Evolutionary conservation across 768 basidiomycete species (phyloP).

Genomic region (Multifurca ochricompacta): DNA sequence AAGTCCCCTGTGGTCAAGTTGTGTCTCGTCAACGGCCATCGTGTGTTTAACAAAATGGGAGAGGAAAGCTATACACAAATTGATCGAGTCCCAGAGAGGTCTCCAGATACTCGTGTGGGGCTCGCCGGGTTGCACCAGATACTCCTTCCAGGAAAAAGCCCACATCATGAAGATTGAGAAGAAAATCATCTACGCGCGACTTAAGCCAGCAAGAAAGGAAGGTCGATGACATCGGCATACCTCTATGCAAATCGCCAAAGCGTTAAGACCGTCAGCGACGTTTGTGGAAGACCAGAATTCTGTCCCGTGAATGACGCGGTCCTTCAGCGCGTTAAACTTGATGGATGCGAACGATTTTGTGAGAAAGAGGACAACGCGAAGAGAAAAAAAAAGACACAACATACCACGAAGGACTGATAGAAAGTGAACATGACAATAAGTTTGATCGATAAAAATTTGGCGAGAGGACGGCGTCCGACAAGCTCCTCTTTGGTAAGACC

Average conservation of each 20-base stretch:
- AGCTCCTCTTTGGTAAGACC: slow-evolving; percentile 75
- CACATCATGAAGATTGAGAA: slow-evolving; percentile 74
- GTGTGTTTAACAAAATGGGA: not conserved
- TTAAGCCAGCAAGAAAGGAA: slow-evolving; percentile 7
- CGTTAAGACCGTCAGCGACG: slow-evolving; percentile 76
- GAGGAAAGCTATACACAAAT: slow-evolving; percentile 32
- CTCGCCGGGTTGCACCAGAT: slow-evolving; percentile 35
- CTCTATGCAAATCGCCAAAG: slow-evolving; percentile 78
- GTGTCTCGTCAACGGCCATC: slow-evolving; percentile 13
- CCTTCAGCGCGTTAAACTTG: slow-evolving; percentile 60
- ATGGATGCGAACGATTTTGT: slow-evolving; percentile 1
- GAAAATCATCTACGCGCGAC: slow-evolving; percentile 60
- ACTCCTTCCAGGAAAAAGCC: slow-evolving; percentile 72
- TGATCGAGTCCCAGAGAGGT: slow-evolving; percentile 62
- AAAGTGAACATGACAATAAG: slow-evolving; percentile 83
- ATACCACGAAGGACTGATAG: slow-evolving; percentile 72
- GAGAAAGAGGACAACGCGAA: not conserved
- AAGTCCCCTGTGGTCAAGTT: slow-evolving; percentile 48
- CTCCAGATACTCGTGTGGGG: slow-evolving; percentile 52
- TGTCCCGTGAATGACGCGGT: slow-evolving; percentile 71
- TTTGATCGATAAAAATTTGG: slow-evolving; percentile 85
- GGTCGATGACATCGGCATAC: slow-evolving; percentile 33
- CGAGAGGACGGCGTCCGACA: slow-evolving; percentile 63
- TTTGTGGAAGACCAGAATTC: slow-evolving; percentile 79
- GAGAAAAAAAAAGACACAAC: not conserved